Evolutionary conservation across 306 rosid genomes (phyloP).

Genomic region (Boehmeria nivea): DNA sequence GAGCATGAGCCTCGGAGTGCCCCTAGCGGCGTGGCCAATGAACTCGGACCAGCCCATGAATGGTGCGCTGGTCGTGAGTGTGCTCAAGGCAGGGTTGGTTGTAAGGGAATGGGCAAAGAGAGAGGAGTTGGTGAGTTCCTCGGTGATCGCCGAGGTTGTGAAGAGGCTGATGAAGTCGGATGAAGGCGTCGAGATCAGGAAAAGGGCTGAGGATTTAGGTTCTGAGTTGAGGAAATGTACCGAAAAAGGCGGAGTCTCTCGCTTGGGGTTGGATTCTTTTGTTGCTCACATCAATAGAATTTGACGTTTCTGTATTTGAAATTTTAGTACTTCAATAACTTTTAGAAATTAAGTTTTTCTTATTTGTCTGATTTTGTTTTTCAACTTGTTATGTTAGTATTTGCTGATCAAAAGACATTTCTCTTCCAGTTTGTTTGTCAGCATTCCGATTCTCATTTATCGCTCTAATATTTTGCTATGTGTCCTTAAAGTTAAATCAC

Average conservation of each 20-base stretch:
- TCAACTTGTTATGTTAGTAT: no score
- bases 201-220: constrained; percentile 27
- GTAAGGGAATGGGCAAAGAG: constrained; percentile 32
- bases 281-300: constrained; percentile 28
- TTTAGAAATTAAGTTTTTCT: no score
- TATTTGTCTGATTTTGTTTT: no score
- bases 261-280: constrained; percentile 23
- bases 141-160: constrained; percentile 17
- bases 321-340: no score
- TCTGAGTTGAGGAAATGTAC: constrained; percentile 16
- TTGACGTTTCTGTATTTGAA: no score
- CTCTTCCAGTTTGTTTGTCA: no score
- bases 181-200: constrained; percentile 30
- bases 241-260: constrained; percentile 35
- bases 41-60: constrained; percentile 49
- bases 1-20: no score
- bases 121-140: constrained; percentile 27
- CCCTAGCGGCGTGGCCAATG: constrained; percentile 53
- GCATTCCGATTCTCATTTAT: no score
- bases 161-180: constrained; percentile 15
- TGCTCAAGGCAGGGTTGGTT: constrained; percentile 32
- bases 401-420: no score
- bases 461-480: no score
- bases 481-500: no score
- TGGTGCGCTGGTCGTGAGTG: constrained; percentile 29